Percentiles rank a stretch among this genome's conserved stretches.
Conservation (phyloP, 371 early-diverging fungal species). For the Funneliformis caledonium region DNA sequence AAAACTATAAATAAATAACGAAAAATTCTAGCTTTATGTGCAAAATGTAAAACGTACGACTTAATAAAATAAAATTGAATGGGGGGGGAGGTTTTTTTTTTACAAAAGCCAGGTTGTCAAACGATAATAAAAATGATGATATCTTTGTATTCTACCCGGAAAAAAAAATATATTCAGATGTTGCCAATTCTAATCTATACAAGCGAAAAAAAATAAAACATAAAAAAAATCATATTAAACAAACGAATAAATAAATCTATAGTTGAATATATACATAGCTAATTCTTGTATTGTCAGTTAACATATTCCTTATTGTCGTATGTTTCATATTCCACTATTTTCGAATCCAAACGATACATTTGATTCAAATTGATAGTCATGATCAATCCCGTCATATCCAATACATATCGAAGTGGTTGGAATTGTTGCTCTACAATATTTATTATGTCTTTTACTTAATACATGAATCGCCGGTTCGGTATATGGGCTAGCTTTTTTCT, state of each 20-base stretch:
- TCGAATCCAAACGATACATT: not conserved
- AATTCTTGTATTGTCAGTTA: not conserved
- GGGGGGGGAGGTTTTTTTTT: too few relatives aligned
- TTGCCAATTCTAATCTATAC: not conserved
- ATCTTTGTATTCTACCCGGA: too few relatives aligned
- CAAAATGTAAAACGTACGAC: not conserved
- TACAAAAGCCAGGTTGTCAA: too few relatives aligned
- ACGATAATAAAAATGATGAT: too few relatives aligned
- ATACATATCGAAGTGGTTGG: not conserved
- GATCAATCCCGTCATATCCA: not conserved
- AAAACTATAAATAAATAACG: not conserved
- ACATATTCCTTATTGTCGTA: not conserved
- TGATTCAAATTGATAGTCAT: not conserved
- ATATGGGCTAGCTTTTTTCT: not conserved
- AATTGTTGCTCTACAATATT: not conserved
- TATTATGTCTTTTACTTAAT: not conserved
- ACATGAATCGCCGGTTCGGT: not conserved
- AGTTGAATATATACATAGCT: not conserved
- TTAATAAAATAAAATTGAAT: not conserved
- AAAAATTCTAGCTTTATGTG: not conserved
- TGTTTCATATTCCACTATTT: not conserved
- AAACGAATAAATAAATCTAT: not conserved
- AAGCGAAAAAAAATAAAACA: not conserved
- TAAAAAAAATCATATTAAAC: not conserved
- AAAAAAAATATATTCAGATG: not conserved